Percentiles rank a stretch among this genome's conserved stretches.
These are phyloP conservation scores for Chlorencoelia australis DNA, from an alignment of 2,329 filamentous ascomycete genomes.

Conservation along the genomic window DNA sequence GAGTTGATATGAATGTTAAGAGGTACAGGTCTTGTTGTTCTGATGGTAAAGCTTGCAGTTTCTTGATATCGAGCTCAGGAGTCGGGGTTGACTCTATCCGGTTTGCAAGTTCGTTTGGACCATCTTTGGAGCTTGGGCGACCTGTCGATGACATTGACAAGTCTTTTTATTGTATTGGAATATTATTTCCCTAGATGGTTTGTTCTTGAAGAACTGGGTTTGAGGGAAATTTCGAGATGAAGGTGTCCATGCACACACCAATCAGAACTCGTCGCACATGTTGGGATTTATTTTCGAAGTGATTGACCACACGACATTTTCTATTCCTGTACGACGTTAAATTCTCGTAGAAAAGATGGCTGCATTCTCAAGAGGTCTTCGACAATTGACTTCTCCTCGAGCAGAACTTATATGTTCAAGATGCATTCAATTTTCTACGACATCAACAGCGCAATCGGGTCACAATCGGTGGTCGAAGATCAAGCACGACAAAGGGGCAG, in stretches of 20 bases:
- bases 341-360: conserved; percentile 18
- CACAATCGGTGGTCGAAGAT: conserved; percentile 97
- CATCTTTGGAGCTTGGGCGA: conserved; percentile 24
- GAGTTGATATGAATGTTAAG: conserved; percentile 74
- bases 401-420: conserved; percentile 15
- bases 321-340: background rate
- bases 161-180: conserved; percentile 5
- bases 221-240: too few species aligned
- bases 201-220: too few species aligned
- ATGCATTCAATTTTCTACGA: conserved; percentile 33
- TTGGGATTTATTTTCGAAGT: too few species aligned
- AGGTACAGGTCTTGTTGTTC: conserved; percentile 96
- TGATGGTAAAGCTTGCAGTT: conserved; percentile 78
- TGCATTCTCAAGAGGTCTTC: conserved; percentile 21
- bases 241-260: too few species aligned
- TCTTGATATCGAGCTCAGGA: conserved; percentile 78
- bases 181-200: too few species aligned
- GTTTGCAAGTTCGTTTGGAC: conserved; percentile 24
- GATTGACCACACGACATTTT: too few species aligned
- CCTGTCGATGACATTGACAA: conserved; percentile 26
- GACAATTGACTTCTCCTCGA: conserved; percentile 9
- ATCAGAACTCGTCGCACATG: too few species aligned
- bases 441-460: conserved; percentile 44
- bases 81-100: conserved; percentile 37
- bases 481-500: conserved; percentile 84